These are phyloP conservation scores for Colletotrichum musicola DNA, from an alignment of 2,329 filamentous ascomycete species.

Conservation along the genomic window DNA sequence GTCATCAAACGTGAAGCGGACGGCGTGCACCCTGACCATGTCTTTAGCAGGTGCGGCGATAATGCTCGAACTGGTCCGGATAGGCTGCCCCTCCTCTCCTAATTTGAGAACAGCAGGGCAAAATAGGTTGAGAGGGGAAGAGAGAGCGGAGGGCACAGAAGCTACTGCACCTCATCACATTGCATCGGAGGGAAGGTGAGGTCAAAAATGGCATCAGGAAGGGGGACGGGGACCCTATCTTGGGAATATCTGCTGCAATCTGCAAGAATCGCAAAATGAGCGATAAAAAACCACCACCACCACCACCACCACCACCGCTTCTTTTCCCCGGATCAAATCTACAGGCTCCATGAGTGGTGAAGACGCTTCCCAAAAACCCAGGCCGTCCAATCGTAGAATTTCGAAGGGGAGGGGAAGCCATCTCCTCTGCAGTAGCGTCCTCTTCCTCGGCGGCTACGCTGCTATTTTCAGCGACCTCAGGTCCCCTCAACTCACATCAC, in stretches of 20 bases:
- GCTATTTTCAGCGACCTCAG: constrained; percentile 32
- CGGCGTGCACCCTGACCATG: constrained; percentile 7
- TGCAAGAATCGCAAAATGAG: not conserved
- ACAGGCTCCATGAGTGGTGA: no score
- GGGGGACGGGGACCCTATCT: not conserved
- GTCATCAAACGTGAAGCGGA: constrained; percentile 31
- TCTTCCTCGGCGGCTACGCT: constrained; percentile 30
- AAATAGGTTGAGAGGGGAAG: not conserved
- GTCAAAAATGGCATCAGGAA: not conserved
- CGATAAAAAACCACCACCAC: not conserved
- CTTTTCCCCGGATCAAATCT: no score
- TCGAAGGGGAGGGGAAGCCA: not conserved
- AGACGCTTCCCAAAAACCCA: not conserved
- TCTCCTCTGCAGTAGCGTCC: constrained; percentile 24
- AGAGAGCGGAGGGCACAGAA: not conserved
- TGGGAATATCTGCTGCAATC: not conserved
- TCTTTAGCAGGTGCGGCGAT: constrained; percentile 1
- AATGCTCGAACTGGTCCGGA: not conserved
- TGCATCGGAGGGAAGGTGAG: not conserved
- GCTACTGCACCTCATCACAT: constrained; percentile 24
- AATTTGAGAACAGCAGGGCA: constrained; percentile 9
- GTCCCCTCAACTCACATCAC: no score
- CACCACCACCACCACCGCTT: no score
- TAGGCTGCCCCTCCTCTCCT: not conserved
- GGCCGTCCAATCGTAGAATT: constrained; percentile 35